Conservation (phyloP, 1,284 basidiomycete species). For the Ceratobasidium sp. region DNA sequence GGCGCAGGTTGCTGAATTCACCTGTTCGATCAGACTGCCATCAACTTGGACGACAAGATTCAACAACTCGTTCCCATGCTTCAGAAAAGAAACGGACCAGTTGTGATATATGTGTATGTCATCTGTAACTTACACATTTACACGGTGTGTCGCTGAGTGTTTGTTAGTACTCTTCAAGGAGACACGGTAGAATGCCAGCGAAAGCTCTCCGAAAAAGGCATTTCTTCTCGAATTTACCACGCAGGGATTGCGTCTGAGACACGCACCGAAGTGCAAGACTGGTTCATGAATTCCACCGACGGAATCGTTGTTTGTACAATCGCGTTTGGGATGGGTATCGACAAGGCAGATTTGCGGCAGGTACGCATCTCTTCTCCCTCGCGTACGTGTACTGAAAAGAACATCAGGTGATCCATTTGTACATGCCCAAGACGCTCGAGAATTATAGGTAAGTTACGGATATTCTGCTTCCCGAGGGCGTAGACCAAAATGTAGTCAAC, state of each 20-base stretch:
- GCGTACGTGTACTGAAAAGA: neutral
- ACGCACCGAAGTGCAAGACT: conserved; percentile 38
- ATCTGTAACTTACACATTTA: neutral
- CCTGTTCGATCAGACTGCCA: neutral
- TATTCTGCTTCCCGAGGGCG: neutral
- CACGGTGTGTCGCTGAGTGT: neutral
- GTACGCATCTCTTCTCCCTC: conserved; percentile 1
- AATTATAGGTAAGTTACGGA: conserved; percentile 21
- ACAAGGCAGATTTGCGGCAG: conserved; percentile 39
- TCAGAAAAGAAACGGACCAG: conserved; percentile 35
- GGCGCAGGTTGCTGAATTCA: neutral
- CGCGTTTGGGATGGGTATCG: conserved; percentile 42
- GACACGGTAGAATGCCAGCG: conserved; percentile 39
- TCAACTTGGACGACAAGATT: conserved; percentile 23
- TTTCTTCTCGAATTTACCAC: conserved; percentile 40
- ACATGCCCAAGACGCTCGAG: conserved; percentile 43
- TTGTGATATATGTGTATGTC: conserved; percentile 41
- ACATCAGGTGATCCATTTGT: conserved; percentile 40
- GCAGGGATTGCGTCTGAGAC: conserved; percentile 35
- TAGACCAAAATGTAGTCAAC: neutral
- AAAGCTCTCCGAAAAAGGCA: conserved; percentile 18
- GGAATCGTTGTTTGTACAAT: conserved; percentile 43
- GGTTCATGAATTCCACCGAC: conserved; percentile 40
- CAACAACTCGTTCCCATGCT: conserved; percentile 37
- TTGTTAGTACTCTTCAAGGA: conserved; percentile 37